Evolutionary conservation across 306 rosid genomes (phyloP), one percentile per base, ranked within the genome.

Genomic region (Cicer bijugum): DNA sequence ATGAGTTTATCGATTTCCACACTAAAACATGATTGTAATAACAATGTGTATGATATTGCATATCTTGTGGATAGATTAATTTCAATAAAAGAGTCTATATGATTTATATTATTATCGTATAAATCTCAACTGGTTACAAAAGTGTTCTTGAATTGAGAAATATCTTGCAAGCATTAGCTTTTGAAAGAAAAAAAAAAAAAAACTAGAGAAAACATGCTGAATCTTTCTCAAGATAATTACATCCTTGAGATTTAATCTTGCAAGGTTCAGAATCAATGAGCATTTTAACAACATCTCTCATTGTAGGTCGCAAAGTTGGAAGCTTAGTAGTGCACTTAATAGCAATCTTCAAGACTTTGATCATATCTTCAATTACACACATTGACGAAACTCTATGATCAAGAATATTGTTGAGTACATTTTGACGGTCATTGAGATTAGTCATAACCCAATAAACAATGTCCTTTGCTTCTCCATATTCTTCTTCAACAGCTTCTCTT

Each of bases 251-350:
- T 67, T 62, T 78, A 47, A 70, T 68, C 67, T 75, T 71, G 78
- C 77, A 70, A 72, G 91, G 91, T 55, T 91, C 87, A 40, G 92
- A 92, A 80, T 87, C 97, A 8, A 46, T 11, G 5, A 95, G 95
- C 96, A 86, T 91, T 75, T 91, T 95, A 60, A 88, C 87, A 45
- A 91, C 97, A 56, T 88, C 97, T 79, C 99, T 87, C 99, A 91
- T 95, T 5, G 93, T 75, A 45, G 99, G 97, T 47, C 99, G 97
- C 59, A 88, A 67, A 9, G 93, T 75, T 1, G 97, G 99, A 75
- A 91, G 96, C 86, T 87, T 95, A 50, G 76, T 81, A 16, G 91
- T 87, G 81, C 99, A 95, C 60, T 86, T 81, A 19, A 91, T 69
- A 8, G 90, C 99, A 62, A 90, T 74, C 90, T 87, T 95, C 88